Conservation (phyloP, 2,329 filamentous ascomycete genomes). For the Bretziella fagacearum region DNA sequence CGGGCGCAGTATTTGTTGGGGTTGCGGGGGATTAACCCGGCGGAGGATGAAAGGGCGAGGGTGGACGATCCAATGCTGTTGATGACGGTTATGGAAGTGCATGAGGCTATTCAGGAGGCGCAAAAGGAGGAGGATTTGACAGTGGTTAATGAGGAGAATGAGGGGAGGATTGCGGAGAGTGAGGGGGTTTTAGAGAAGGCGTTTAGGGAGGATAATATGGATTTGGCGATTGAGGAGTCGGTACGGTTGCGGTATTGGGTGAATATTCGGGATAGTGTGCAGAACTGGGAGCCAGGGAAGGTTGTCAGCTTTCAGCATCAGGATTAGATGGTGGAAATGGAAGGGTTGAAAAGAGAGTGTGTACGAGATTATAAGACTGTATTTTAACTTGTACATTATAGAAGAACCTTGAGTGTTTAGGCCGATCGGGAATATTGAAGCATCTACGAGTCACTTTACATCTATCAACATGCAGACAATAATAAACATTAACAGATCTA, state of each 20-base stretch:
- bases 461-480: too few relatives aligned
- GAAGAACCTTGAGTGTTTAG: neutral
- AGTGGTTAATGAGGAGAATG: conserved; percentile 46
- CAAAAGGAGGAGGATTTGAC: conserved; percentile 46
- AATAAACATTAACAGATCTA: too few relatives aligned
- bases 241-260: conserved; percentile 78
- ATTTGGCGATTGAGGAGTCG: conserved; percentile 51
- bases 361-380: too few relatives aligned
- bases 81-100: conserved; percentile 62
- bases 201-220: conserved; percentile 50
- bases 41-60: conserved; percentile 58
- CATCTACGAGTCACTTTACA: too few relatives aligned
- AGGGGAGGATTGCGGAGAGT: conserved; percentile 45
- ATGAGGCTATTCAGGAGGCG: conserved; percentile 59
- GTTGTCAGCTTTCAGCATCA: conserved; percentile 36
- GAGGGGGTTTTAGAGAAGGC: conserved; percentile 44
- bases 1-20: conserved; percentile 81
- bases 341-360: neutral
- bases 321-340: neutral
- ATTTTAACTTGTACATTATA: neutral
- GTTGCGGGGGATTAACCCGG: conserved; percentile 57
- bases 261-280: conserved; percentile 64
- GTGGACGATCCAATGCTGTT: conserved; percentile 53
- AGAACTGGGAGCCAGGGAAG: conserved; percentile 71
- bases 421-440: too few relatives aligned